These are phyloP conservation scores for Neocallimastix lanati DNA, from an alignment of 192 early-diverging fungal species.

Conservation along the genomic window DNA sequence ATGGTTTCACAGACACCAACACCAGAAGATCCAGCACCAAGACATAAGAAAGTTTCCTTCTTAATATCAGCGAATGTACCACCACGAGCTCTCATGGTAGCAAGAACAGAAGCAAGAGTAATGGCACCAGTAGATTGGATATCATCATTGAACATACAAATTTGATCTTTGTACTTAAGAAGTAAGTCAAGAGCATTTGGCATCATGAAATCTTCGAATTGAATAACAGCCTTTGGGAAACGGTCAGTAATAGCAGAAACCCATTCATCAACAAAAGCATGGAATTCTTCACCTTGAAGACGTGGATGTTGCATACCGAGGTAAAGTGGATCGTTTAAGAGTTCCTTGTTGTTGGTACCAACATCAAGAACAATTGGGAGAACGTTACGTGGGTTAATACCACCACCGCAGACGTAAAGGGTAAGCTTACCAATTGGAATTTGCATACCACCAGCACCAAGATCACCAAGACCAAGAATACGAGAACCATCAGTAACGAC, in stretches of 20 bases:
- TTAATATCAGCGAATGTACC: no score
- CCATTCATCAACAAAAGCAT: conserved; percentile 62
- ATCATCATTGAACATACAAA: no score
- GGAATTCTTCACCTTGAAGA: conserved; percentile 40
- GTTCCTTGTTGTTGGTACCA: conserved; percentile 72
- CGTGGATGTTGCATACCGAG: conserved; percentile 56
- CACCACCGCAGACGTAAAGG: conserved; percentile 67
- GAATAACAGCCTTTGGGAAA: conserved; percentile 69
- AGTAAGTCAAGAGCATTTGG: conserved; percentile 79
- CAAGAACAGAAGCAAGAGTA: no score
- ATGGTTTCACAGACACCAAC: no score
- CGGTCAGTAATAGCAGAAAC: conserved; percentile 44
- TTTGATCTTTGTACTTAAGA: conserved; percentile 44
- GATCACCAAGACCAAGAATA: conserved; percentile 84
- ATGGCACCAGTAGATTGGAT: no score
- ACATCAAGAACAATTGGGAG: conserved; percentile 86
- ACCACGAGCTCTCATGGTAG: no score
- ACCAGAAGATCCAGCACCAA: no score
- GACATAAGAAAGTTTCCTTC: no score
- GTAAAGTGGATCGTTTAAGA: conserved; percentile 73
- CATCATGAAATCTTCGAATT: conserved; percentile 92
- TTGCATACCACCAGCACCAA: conserved; percentile 86
- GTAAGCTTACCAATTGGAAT: conserved; percentile 90
- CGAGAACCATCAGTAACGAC: conserved; percentile 89
- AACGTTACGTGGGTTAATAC: conserved; percentile 65